Evolutionary conservation across 2,329 filamentous ascomycete species (phyloP).

Genomic region (Rutstroemia sp.): DNA sequence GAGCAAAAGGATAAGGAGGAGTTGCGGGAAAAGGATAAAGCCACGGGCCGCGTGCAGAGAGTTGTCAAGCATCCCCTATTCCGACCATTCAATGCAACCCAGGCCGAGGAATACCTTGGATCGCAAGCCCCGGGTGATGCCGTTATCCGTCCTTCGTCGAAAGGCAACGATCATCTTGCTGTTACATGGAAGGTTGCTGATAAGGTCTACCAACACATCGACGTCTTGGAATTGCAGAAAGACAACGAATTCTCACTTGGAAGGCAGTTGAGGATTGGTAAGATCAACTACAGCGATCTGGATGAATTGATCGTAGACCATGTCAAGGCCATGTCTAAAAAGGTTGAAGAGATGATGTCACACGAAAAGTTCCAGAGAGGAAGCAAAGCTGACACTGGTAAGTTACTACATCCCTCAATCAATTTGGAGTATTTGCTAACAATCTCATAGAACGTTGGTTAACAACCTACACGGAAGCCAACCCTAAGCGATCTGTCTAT

Average conservation of each 20-base stretch:
- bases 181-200: slow-evolving; percentile 98
- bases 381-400: slow-evolving; percentile 77
- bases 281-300: slow-evolving; percentile 88
- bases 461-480: slow-evolving; percentile 90
- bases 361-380: slow-evolving; percentile 90
- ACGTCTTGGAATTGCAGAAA: slow-evolving; percentile 94
- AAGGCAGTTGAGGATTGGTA: slow-evolving; percentile 73
- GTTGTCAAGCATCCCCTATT: slow-evolving; percentile 98
- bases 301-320: slow-evolving; percentile 97
- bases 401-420: slow-evolving; percentile 32
- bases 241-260: slow-evolving; percentile 95
- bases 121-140: slow-evolving; percentile 81
- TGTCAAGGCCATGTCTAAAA: slow-evolving; percentile 94
- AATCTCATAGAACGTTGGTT: slow-evolving; percentile 75
- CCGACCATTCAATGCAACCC: slow-evolving; percentile 82
- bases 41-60: slow-evolving; percentile 77
- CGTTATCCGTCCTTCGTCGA: slow-evolving; percentile 91
- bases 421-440: slow-evolving; percentile 2
- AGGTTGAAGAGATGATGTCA: slow-evolving; percentile 92
- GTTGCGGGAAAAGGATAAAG: slow-evolving; percentile 77
- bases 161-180: slow-evolving; percentile 89
- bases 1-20: slow-evolving; percentile 79
- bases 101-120: slow-evolving; percentile 89
- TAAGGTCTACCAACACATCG: slow-evolving; percentile 94
- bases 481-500: slow-evolving; percentile 88